Conservation (phyloP, 352 stramenopile species). For the Globisporangium viniferum region DNA sequence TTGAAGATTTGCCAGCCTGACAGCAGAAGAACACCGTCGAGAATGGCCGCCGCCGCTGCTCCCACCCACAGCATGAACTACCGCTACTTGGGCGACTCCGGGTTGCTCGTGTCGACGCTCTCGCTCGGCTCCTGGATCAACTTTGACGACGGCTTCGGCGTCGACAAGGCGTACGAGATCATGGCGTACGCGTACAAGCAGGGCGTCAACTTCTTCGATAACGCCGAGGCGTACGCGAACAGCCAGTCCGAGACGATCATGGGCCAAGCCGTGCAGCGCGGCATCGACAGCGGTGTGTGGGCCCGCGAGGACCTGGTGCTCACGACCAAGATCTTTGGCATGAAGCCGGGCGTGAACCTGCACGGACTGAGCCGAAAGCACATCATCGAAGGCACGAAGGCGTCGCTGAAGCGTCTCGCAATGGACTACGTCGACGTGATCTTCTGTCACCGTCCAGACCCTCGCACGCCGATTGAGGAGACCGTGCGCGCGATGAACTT, state of each 20-base stretch:
- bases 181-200: slow-evolving; percentile 26
- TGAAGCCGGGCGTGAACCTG: slow-evolving; percentile 21
- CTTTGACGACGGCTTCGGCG: slow-evolving; percentile 15
- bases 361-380: slow-evolving; percentile 36
- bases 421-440: slow-evolving; percentile 48
- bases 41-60: not conserved
- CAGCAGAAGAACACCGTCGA: not conserved
- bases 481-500: slow-evolving; percentile 49
- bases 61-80: slow-evolving; percentile 5
- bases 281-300: slow-evolving; percentile 21
- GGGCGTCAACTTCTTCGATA: slow-evolving; percentile 67
- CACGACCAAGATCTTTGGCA: slow-evolving; percentile 59
- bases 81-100: slow-evolving; percentile 26
- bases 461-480: slow-evolving; percentile 31
- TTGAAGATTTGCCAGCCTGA: not conserved
- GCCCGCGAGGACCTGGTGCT: slow-evolving; percentile 49
- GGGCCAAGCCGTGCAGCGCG: slow-evolving; percentile 25
- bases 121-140: slow-evolving; percentile 33
- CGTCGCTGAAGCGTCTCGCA: slow-evolving; percentile 38
- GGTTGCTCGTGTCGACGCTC: slow-evolving; percentile 40
- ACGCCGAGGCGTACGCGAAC: slow-evolving; percentile 31
- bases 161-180: slow-evolving; percentile 28
- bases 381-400: slow-evolving; percentile 41
- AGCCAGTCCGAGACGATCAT: slow-evolving; percentile 33
- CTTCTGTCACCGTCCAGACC: slow-evolving; percentile 44